A percentile compares a stretch with the other conserved stretches of the same genome.
These are phyloP conservation scores for Nitzschia sp. DNA, from an alignment of 108 stramenopile species.

Conservation along the genomic window DNA sequence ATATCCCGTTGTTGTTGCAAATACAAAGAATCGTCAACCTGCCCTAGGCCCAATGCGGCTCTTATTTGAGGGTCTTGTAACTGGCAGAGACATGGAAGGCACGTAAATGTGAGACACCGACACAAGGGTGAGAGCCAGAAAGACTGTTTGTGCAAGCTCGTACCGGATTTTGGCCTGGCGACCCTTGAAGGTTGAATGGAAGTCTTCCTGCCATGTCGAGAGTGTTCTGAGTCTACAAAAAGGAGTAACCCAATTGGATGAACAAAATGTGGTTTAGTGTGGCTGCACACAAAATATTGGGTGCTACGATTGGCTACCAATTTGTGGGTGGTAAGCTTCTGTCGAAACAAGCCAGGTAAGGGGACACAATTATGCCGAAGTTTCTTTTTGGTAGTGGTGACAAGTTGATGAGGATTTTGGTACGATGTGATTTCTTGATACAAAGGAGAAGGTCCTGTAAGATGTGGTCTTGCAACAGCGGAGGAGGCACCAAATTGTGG, in stretches of 20 bases:
- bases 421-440: no score
- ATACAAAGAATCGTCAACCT: constrained; percentile 30
- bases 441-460: no score
- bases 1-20: constrained; percentile 48
- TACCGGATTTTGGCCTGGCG: constrained; percentile 24
- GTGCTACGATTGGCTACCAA: no score
- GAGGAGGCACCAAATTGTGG: no score
- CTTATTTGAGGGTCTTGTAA: constrained; percentile 34
- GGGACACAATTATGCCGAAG: no score
- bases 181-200: constrained; percentile 38
- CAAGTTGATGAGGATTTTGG: no score
- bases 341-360: no score
- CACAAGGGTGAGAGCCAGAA: no score
- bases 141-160: neutral
- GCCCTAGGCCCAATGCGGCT: constrained; percentile 49
- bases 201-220: constrained; percentile 43
- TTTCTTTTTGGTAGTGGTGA: no score
- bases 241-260: neutral
- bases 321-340: no score
- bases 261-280: neutral
- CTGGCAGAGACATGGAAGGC: neutral
- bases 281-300: no score
- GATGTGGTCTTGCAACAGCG: no score
- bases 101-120: neutral
- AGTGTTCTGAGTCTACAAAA: neutral